Evolutionary conservation across 2,329 filamentous ascomycete genomes (phyloP), one percentile per base, ranked within the genome.

Genomic region (Beauveria varroae): DNA sequence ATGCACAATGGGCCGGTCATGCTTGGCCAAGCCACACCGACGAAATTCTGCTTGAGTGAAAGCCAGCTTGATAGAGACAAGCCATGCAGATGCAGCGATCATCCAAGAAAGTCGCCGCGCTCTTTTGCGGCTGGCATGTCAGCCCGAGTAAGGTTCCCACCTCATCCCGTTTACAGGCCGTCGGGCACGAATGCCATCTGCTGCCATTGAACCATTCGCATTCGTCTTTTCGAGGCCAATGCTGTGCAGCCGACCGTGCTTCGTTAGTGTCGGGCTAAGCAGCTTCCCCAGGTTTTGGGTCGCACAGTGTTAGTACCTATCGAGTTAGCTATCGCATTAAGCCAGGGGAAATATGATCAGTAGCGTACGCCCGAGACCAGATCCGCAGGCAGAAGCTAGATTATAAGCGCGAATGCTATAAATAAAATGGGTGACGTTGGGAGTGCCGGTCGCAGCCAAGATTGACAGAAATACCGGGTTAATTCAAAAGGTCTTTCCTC

Each of bases 281-380:
- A 40, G 26, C 40, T 60, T 46, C 40, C 57, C 57, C 40, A 46
- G 49, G 37, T 60, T 53, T 16, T 26, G 37, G 40, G 40, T 60
- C 41, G 49, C 49, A 53, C 26, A 46, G 40, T 53, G 12, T 51
- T 59, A 60, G 57, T 53, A 53, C 57, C 40, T 37, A 60, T 60
- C 20, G 40, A 53, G 57, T 53, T 53, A 60, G 57, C 40, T n/a
- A 20, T 52, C 26, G n/a, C 20, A 20, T 34, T 37, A 26, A 46
- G 49, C 57, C 57, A 60, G 57, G 57, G 57, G 40, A 34, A 34
- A 34, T 20, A 16, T n/a, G 20, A 60, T n/a, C 47, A 37, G 49
- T 53, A 60, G 57, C 41, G 57, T 53, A 30, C n/a, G 18, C 47
- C 56, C 47, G 44, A 24, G 47, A 24, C 46, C 40, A 40, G 49